Evolutionary conservation across 2,329 filamentous ascomycete species (phyloP), one percentile per base, ranked within the genome.

Genomic region (Hymenoscyphus scutula): DNA sequence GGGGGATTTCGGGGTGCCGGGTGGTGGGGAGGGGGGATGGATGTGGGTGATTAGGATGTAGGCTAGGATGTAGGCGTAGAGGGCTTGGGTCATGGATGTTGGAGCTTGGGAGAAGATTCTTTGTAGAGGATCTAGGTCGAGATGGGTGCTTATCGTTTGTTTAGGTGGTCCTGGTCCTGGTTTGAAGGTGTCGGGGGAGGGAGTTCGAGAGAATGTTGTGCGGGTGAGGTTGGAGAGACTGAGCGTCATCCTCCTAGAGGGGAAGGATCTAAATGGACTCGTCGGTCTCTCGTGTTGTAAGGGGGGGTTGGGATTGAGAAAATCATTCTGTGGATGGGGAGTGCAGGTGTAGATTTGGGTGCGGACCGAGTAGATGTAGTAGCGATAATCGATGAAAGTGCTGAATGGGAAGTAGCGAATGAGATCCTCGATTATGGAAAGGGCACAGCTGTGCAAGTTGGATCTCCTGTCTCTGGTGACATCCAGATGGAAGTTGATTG

Each of bases 11-110:
- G 25, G 23, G 1, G 41, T 48, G 5, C n/a, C 11, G 5, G 51
- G 29, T 4, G 29, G 45, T 6, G 45, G 45, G 45, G n/a, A 51
- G 45, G 15, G 51, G 51, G 51, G 25, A 30, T 17, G 4, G 10
- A 45, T 30, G 11, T n/a, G 58, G 23, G 29, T 45, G 37, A 25
- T 37, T 34, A 56, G 69, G 32, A 68, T 67, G 27, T 71, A 68
- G 7, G 66, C 67, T 13, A 73, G 58, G 8, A 73, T 62, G 25
- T 74, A 65, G 1, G 70, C 67, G 59, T 73, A 73, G 25, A 73
- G 67, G 1, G 67, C 65, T 11, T 66, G 62, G 5, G 64, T 62
- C 45, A 68, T 65, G 48, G 64, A 62, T 25, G 63, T 53, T 3
- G 64, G 63, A 4, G 67, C 65, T n/a, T 59, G 38, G 1, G 71